Conservation (phyloP, 2,329 filamentous ascomycete genomes). For the Phialocephala sp. region DNA sequence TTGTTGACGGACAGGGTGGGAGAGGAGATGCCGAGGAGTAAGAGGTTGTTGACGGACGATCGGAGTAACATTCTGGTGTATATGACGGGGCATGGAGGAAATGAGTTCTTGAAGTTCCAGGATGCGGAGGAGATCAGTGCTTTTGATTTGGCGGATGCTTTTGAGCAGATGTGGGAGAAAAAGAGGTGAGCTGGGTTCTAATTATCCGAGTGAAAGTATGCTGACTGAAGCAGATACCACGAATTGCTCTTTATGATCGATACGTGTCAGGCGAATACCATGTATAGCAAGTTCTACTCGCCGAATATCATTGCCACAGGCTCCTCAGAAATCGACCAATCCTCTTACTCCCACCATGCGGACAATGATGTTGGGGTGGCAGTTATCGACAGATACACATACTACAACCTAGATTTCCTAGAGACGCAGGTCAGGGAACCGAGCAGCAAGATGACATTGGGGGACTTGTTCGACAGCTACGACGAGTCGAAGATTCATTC, state of each 20-base stretch:
- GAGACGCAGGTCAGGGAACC: conserved; percentile 88
- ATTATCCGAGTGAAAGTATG: neutral
- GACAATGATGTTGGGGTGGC: conserved; percentile 98
- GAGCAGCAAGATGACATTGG: conserved; percentile 85
- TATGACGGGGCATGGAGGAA: conserved; percentile 98
- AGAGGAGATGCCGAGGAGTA: conserved; percentile 93
- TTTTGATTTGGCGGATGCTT: conserved; percentile 94
- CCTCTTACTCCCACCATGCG: conserved; percentile 95
- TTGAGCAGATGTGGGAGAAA: conserved; percentile 99
- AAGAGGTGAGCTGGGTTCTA: conserved; percentile 63
- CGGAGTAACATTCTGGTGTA: conserved; percentile 97
- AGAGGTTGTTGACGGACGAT: conserved; percentile 91
- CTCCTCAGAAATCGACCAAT: conserved; percentile 94
- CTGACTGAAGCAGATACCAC: conserved; percentile 69
- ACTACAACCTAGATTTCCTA: conserved; percentile 97
- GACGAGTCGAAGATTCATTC: conserved; percentile 95
- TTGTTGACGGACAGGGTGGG: conserved; percentile 92
- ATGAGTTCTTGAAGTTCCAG: conserved; percentile 98
- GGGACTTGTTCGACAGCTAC: conserved; percentile 95
- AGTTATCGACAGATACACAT: conserved; percentile 98
- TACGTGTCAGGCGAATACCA: conserved; percentile 98
- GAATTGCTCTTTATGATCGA: conserved; percentile 99
- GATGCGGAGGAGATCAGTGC: conserved; percentile 97
- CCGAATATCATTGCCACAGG: conserved; percentile 98
- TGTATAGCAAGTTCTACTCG: conserved; percentile 98